Evolutionary conservation across 129 eudicot species (phyloP), one percentile per base, ranked within the genome.

Genomic region (Calendula officinalis): DNA sequence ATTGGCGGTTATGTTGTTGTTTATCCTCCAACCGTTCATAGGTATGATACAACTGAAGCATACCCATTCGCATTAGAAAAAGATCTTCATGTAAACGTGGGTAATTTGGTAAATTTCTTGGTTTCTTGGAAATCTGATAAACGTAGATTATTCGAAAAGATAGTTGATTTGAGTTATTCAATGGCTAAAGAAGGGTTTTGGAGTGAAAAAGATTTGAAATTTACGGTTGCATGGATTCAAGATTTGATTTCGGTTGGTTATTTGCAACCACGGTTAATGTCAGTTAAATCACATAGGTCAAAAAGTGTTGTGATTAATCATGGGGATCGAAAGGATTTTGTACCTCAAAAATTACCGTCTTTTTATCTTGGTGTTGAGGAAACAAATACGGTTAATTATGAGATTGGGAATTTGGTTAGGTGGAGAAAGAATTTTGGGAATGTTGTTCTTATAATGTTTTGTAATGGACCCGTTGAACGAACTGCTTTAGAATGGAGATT

Each of bases 101-200:
- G 96, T 7, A 82, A 90, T 61, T 79, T 91, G 61, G 74, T 84
- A 9, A 69, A 76, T 8, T 91, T 85, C 61, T 81, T 91, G 84
- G 80, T 85, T 52, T 66, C 73, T 8, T 91, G 98, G 98, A 75
- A 84, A 75, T 87, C 98, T 0, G 49, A 44, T 45, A 88, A 88
- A 65, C 89, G 79, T 62, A 63, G 84, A 7, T 61, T 91, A 43
- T 84, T 91, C 13, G 96, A 91, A 54, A 91, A 88, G 76, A 77
- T 91, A 38, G 48, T 91, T 79, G 95, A 91, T 49, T 76, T 85
- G 79, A 91, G 96, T 62, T 88, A 77, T 56, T 86, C 73, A 5
- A 91, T 91, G 96, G 96, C 95, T 15, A 94, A 91, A 67, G 96
- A 91, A 83, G 87, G 96, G 5, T 84, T 91, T 80, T 91, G 98